These are phyloP conservation scores for Fusarium veterinarium DNA, from an alignment of 2,329 filamentous ascomycete genomes.

Conservation along the genomic window DNA sequence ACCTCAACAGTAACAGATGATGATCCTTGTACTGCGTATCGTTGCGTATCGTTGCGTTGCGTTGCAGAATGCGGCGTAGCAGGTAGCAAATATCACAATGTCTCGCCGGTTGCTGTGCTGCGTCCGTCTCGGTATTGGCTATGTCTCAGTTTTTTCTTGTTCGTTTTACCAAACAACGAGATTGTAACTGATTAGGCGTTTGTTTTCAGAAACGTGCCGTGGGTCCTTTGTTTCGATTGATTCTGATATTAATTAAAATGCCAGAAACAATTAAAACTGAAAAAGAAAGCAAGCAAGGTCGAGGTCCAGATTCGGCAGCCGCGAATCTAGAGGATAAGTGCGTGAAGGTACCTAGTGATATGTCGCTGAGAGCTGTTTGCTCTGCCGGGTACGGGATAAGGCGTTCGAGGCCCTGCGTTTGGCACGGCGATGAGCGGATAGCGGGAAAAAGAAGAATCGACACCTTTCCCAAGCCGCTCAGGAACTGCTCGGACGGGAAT, in stretches of 20 bases:
- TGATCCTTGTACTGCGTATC: slow-evolving; percentile 6
- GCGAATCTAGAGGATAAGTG: slow-evolving; percentile 13
- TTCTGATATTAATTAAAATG: slow-evolving; percentile 26
- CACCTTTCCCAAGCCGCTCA: slow-evolving; percentile 29
- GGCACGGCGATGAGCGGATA: slow-evolving; percentile 25
- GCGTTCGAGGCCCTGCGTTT: slow-evolving; percentile 35
- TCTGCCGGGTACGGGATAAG: slow-evolving; percentile 23
- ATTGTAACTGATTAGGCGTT: slow-evolving; percentile 22
- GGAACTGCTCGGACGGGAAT: slow-evolving; percentile 16
- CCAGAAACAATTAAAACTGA: slow-evolving; percentile 7
- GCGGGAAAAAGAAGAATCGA: neutral
- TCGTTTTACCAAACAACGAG: slow-evolving; percentile 19
- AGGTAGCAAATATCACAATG: slow-evolving; percentile 18
- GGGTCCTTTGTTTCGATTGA: slow-evolving; percentile 6
- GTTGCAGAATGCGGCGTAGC: slow-evolving; percentile 40
- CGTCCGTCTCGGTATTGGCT: slow-evolving; percentile 26
- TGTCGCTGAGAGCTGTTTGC: neutral
- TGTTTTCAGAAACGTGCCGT: slow-evolving; percentile 25
- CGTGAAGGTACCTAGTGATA: neutral
- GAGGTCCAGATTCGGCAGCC: slow-evolving; percentile 18
- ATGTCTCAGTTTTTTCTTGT: slow-evolving; percentile 31
- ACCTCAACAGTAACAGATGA: slow-evolving; percentile 4
- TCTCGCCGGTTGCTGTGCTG: slow-evolving; percentile 23
- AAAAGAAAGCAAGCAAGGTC: neutral
- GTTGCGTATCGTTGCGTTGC: slow-evolving; percentile 10